Evolutionary conservation across 371 early-diverging fungal species (phyloP).

Genomic region (Mortierella sp.): DNA sequence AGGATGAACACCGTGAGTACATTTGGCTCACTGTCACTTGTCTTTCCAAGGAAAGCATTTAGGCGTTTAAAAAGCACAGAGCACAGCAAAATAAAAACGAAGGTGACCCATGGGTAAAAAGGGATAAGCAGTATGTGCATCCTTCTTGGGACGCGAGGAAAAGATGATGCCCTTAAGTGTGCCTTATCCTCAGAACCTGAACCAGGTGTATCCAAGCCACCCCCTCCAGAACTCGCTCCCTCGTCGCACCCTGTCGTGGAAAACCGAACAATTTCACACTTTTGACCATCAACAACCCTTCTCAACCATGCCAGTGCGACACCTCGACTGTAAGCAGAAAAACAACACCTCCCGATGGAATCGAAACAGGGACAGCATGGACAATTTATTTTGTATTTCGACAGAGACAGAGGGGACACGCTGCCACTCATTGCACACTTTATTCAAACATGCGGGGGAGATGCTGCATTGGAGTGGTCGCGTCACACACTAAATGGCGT

Average conservation of each 20-base stretch:
- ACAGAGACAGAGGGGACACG: too few relatives aligned
- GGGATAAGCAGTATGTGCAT: too few relatives aligned
- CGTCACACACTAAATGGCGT: not conserved
- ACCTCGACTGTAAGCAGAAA: conserved; percentile 68
- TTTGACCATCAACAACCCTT: not conserved
- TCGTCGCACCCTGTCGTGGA: not conserved
- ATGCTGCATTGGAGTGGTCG: not conserved
- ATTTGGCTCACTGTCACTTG: too few relatives aligned
- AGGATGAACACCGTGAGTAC: too few relatives aligned
- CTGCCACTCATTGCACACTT: not conserved
- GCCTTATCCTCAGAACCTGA: too few relatives aligned
- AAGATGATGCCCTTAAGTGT: conserved; percentile 7
- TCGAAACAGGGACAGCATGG: not conserved
- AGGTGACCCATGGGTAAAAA: too few relatives aligned
- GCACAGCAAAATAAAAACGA: too few relatives aligned
- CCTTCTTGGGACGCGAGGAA: too few relatives aligned
- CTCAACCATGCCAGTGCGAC: conserved; percentile 67
- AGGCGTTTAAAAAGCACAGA: too few relatives aligned
- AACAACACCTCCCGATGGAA: not conserved
- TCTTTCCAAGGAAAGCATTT: too few relatives aligned
- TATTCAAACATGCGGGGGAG: not conserved
- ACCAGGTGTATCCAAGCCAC: not conserved
- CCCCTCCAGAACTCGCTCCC: not conserved
- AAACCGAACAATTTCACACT: not conserved
- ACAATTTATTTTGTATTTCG: too few relatives aligned